phyloP scores from a whole-genome alignment of 768 basidiomycete genomes.

The Boletus vinaceobasis region DNA sequence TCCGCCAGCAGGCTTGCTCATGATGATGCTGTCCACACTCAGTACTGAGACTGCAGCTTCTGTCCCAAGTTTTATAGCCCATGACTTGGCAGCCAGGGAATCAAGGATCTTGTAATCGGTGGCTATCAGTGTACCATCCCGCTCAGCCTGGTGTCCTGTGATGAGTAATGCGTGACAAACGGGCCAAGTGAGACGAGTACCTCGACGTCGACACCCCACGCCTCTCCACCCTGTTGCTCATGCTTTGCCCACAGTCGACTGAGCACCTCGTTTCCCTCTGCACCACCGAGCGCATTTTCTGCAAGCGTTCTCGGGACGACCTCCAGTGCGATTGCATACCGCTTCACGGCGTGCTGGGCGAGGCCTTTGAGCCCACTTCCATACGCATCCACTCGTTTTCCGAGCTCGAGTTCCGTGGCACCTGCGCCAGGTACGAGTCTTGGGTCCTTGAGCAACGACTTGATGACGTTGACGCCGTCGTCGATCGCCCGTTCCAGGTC shows the following conservation, averaged over 20 bases:
- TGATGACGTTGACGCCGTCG: conserved; percentile 96
- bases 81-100: conserved; percentile 84
- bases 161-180: background rate
- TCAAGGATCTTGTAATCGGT: conserved; percentile 71
- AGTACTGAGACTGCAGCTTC: conserved; percentile 90
- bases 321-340: conserved; percentile 86
- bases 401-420: conserved; percentile 91
- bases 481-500: conserved; percentile 96
- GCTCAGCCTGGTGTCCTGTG: conserved; percentile 53
- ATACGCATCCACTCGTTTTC: conserved; percentile 76
- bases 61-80: conserved; percentile 88
- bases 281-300: conserved; percentile 91
- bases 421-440: conserved; percentile 93
- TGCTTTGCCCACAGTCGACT: conserved; percentile 90
- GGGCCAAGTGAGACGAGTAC: conserved; percentile 36
- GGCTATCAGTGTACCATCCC: conserved; percentile 70
- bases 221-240: conserved; percentile 66
- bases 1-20: conserved; percentile 90
- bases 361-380: conserved; percentile 88
- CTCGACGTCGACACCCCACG: conserved; percentile 89
- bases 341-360: conserved; percentile 88
- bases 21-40: conserved; percentile 96
- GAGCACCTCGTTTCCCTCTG: conserved; percentile 89
- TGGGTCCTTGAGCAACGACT: conserved; percentile 85
- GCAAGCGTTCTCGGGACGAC: conserved; percentile 90